Base-by-base conservation (phyloP, 2,329 filamentous ascomycete genomes). In the Rhytidhysteron rufulum region DNA sequence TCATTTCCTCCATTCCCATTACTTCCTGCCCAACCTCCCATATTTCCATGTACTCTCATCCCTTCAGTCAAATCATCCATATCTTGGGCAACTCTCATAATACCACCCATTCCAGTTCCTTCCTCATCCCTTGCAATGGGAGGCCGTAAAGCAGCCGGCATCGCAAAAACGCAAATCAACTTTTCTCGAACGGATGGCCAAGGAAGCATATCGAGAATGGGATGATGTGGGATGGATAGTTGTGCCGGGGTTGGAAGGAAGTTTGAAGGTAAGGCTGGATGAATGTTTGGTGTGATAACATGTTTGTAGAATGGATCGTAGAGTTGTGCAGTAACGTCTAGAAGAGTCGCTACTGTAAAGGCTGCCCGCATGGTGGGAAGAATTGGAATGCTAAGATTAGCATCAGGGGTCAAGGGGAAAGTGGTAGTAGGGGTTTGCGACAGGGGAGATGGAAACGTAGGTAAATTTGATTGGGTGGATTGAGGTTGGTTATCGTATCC, bases 121-220 rank as follows among this genome's bases (percentile, higher is more conserved):
- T 63, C 62, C 2, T 19, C 29, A 20, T 29, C 31, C 11, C 31
- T 27, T 10, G 74, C 73, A 5, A 55, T 55, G 2, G 68, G 54
- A 13, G 75, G 76, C 27, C 75, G 67, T 33, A 68, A 44, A 27
- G 68, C 55, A 3, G 68, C 61, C 1, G 74, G 74, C n/a, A 79
- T 57, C 16, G 57, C 60, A 40, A 79, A 63, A 16, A 78, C 57
- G 42, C 63, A 61, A 45, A 80, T 73, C 34, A 75, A 57, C 40
- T 70, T 70, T 45, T 78, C 72, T 10, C 77, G 66, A 25, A 74
- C 72, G 15, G 53, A 62, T 1, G 78, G 76, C 79, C 78, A 82
- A 1, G 78, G 78, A 1, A 82, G 57, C 20, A 80, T 59, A 52
- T 82, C 78, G 9, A 82, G 55, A 10, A 79, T 42, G 2, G 79